Percentiles rank a stretch among this genome's conserved stretches.
phyloP scores from a whole-genome alignment of 129 eudicot genomes.

The Flaveria sonorensis region DNA sequence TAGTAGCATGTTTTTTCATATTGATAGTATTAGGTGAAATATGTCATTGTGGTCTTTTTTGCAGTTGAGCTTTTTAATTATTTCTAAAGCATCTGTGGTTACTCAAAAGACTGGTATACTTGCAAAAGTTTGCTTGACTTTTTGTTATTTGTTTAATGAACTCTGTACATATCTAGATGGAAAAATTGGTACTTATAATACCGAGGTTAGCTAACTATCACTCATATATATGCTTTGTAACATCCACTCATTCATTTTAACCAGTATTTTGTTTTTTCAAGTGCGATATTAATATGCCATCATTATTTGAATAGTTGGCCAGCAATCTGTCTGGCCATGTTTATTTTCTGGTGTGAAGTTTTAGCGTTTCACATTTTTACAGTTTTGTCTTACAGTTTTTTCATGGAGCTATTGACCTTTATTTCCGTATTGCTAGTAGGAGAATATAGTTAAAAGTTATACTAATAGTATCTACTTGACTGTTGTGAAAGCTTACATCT shows the following conservation, averaged over 20 bases:
- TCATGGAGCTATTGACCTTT: slow-evolving; percentile 5
- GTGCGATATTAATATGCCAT: background rate
- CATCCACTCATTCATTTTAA: background rate
- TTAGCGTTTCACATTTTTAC: background rate
- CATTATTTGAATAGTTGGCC: slow-evolving; percentile 9
- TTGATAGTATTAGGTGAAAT: slow-evolving; percentile 55
- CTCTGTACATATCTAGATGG: slow-evolving; percentile 34
- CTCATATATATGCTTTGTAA: slow-evolving; percentile 7
- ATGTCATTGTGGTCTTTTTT: background rate
- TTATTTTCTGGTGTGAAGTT: slow-evolving; percentile 12
- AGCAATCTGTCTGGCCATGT: background rate
- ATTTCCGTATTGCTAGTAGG: background rate
- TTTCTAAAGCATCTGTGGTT: background rate
- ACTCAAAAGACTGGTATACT: background rate
- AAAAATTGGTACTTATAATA: slow-evolving; percentile 79
- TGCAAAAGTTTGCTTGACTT: background rate
- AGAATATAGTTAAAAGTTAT: slow-evolving; percentile 5
- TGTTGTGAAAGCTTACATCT: slow-evolving; percentile 11
- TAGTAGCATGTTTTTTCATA: background rate
- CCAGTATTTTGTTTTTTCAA: background rate
- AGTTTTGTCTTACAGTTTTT: background rate
- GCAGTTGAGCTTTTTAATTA: background rate
- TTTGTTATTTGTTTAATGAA: background rate
- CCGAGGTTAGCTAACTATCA: slow-evolving; percentile 60
- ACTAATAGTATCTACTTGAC: too few species aligned